Conservation (phyloP, 2,329 filamentous ascomycete species). For the Podosphaera xanthii region DNA sequence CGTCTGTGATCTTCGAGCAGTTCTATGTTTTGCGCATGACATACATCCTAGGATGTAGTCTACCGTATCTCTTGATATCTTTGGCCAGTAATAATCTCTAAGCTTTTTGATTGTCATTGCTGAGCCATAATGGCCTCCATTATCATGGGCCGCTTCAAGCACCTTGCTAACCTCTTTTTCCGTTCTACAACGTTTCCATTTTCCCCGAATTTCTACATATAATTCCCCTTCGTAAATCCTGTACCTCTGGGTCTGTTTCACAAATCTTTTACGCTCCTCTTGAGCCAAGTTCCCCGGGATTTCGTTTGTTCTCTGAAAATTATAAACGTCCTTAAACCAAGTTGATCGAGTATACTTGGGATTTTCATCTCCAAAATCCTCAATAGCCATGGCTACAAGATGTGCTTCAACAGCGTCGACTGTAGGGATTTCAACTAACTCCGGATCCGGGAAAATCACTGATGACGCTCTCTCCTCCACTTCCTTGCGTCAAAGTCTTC, state of each 20-base stretch:
- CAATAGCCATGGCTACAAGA: background rate
- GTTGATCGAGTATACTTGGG: background rate
- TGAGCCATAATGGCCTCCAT: background rate
- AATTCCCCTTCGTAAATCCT: background rate
- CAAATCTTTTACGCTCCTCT: background rate
- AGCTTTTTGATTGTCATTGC: background rate
- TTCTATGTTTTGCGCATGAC: background rate
- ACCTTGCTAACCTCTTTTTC: background rate
- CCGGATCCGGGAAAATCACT: background rate
- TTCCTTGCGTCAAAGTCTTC: background rate
- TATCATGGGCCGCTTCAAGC: background rate
- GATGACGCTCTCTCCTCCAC: background rate
- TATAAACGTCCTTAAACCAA: background rate
- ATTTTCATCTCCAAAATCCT: background rate
- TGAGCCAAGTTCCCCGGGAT: background rate
- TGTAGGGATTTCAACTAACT: background rate
- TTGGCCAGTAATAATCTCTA: background rate
- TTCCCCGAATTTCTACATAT: background rate
- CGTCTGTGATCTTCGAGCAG: background rate
- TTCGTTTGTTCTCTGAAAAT: background rate
- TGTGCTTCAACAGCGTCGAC: background rate
- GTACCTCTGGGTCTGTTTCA: background rate
- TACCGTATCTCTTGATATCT: background rate
- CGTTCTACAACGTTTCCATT: background rate
- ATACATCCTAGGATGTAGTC: background rate